Evolutionary conservation across 2,329 filamentous ascomycete species (phyloP).

Genomic region (Fusarium subglutinans): DNA sequence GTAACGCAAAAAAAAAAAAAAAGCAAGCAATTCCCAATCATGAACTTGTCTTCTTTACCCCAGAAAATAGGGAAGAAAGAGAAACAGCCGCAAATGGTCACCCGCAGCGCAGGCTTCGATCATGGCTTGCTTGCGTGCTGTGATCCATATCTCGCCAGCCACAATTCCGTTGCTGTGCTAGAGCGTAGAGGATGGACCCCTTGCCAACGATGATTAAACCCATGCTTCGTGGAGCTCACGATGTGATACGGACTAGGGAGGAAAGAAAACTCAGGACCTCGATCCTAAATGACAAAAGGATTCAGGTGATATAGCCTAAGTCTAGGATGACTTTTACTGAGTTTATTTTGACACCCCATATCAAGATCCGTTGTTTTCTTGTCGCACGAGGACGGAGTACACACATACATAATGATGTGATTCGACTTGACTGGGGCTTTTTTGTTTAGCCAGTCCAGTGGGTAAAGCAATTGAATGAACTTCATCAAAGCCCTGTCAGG

Average conservation of each 20-base stretch:
- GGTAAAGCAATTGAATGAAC: constrained; percentile 6
- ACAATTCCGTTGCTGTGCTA: constrained; percentile 36
- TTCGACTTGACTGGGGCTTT: constrained; percentile 18
- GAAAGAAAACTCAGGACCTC: too few relatives aligned
- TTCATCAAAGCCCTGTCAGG: constrained; percentile 3
- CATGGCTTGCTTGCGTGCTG: constrained; percentile 22
- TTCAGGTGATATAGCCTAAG: too few relatives aligned
- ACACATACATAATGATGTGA: constrained; percentile 7
- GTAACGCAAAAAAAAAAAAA: constrained; percentile 28
- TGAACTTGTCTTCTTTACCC: constrained; percentile 29
- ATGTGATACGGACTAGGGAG: not conserved
- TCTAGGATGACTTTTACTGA: too few relatives aligned
- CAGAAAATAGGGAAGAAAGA: constrained; percentile 28
- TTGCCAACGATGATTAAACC: constrained; percentile 20
- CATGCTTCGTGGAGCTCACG: constrained; percentile 21
- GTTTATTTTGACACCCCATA: too few relatives aligned
- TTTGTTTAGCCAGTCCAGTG: constrained; percentile 20
- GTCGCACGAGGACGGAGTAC: not conserved
- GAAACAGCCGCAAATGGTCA: constrained; percentile 18
- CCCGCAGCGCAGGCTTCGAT: constrained; percentile 14
- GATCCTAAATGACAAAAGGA: too few relatives aligned
- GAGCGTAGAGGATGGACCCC: constrained; percentile 16
- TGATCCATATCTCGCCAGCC: constrained; percentile 34
- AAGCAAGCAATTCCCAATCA: constrained; percentile 25
- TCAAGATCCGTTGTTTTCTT: too few relatives aligned